Evolutionary conservation across 2,329 filamentous ascomycete species (phyloP).

Genomic region (Stromatinia cepivora): DNA sequence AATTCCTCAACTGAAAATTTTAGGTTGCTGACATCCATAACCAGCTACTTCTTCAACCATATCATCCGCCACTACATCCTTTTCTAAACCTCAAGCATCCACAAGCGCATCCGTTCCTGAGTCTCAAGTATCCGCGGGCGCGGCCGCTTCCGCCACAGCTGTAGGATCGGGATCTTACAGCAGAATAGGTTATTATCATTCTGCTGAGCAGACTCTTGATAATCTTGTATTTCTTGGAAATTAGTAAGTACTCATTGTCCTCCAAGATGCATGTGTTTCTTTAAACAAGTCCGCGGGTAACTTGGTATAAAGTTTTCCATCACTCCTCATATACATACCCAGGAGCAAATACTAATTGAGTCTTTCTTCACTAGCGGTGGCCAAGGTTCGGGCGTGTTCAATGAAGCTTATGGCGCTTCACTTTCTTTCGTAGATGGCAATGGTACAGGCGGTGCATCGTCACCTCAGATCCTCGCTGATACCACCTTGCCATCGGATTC

Average conservation of each 20-base stretch:
- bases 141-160: constrained; percentile 26
- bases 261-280: neutral
- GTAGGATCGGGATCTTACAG: constrained; percentile 40
- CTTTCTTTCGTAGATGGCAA: constrained; percentile 45
- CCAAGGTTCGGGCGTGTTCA: constrained; percentile 54
- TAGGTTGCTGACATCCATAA: neutral
- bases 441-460: constrained; percentile 48
- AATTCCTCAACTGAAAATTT: neutral
- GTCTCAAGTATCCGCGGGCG: constrained; percentile 21
- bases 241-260: constrained; percentile 31
- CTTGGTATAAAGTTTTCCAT: neutral
- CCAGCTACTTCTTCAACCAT: neutral
- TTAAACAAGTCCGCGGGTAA: too few species aligned
- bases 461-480: constrained; percentile 52
- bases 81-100: neutral
- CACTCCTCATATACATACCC: neutral
- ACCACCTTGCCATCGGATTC: constrained; percentile 49
- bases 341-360: neutral
- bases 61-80: neutral
- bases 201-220: constrained; percentile 46
- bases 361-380: constrained; percentile 44
- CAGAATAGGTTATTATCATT: constrained; percentile 51
- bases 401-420: constrained; percentile 35
- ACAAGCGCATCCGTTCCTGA: neutral
- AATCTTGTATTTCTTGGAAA: constrained; percentile 61